phyloP scores from a whole-genome alignment of 108 stramenopile species.

The Mayamaea pseudoterrestris region DNA sequence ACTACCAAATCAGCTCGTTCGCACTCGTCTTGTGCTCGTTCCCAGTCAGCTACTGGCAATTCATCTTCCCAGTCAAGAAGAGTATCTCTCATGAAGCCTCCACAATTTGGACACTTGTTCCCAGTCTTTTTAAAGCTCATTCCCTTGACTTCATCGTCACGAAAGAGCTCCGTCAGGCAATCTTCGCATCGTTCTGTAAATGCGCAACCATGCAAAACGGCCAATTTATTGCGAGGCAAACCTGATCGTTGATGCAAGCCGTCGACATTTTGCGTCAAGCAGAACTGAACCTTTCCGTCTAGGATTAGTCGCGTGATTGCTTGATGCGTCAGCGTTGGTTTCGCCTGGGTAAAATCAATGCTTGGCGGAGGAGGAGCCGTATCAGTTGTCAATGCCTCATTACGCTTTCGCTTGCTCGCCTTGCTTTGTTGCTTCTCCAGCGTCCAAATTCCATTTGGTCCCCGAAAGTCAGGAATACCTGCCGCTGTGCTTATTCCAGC shows the following conservation, averaged over 20 bases:
- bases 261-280: slow-evolving; percentile 86
- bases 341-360: slow-evolving; percentile 43
- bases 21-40: slow-evolving; percentile 42
- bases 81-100: slow-evolving; percentile 58
- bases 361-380: background rate
- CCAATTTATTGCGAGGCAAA: slow-evolving; percentile 39
- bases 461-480: slow-evolving; percentile 96
- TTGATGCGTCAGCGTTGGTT: slow-evolving; percentile 68
- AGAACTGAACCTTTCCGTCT: slow-evolving; percentile 23
- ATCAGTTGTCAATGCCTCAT: background rate
- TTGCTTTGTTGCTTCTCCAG: slow-evolving; percentile 42
- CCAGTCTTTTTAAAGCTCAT: slow-evolving; percentile 76
- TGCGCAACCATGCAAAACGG: slow-evolving; percentile 72
- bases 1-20: slow-evolving; percentile 57
- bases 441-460: slow-evolving; percentile 89
- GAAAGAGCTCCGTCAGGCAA: slow-evolving; percentile 61
- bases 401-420: slow-evolving; percentile 3
- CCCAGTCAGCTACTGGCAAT: slow-evolving; percentile 52
- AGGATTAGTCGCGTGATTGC: slow-evolving; percentile 45
- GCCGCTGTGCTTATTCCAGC: slow-evolving; percentile 87
- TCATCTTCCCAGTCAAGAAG: slow-evolving; percentile 84
- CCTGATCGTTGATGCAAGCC: slow-evolving; percentile 73
- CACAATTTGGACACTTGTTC: slow-evolving; percentile 35
- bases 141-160: slow-evolving; percentile 59
- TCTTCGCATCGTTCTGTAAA: slow-evolving; percentile 81